Base-by-base conservation (phyloP, 352 stramenopile genomes). In the Globisporangium barbulae region DNA sequence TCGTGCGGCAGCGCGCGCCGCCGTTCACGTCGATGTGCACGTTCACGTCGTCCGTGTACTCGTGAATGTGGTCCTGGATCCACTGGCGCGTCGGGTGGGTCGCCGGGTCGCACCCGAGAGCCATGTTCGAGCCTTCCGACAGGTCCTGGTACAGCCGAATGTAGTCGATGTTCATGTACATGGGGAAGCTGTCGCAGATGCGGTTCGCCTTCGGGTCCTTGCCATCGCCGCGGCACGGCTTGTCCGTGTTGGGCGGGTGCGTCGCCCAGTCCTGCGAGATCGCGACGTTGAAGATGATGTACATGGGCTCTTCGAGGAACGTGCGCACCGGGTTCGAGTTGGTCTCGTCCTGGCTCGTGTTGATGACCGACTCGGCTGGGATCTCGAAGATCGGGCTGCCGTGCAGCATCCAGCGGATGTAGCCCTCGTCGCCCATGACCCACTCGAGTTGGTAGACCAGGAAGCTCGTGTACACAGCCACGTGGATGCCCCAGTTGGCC, bases 271-370 rank as follows among this genome's bases (percentile, higher is more conserved):
- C 70, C 21, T 76, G 74, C 19, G 88, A 97, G 33, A 98, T 68
- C 0, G 95, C 95, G 28, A 97, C 96, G 76, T 98, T 98, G 54
- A 98, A 71, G 59, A 98, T 83, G 64, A 98, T 76, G 73, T 98
- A 98, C 75, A 91, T 94, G 8, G 95, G 93, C 67, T 98, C 95
- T 45, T 93, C 83, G 1, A 79, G 76, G 61, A 91, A 88, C 1
- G 72, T 79, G n/a, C 80, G 78, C 37, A 62, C 49, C 6, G 77
- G 79, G 57, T 91, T 93, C 41, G 77, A 65, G 12, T 78, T 73
- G 15, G 45, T 66, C 39, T 62, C 58, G 45, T 74, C 73, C 65
- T 91, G 81, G 0, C 76, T 70, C 1, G 71, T 62, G 44, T 85
- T 78, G 21, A 79, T 59, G 28, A 92, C 59, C 2, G 78, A 68